phyloP scores from a whole-genome alignment of 345 rosid species.

The Brassica nigra region DNA sequence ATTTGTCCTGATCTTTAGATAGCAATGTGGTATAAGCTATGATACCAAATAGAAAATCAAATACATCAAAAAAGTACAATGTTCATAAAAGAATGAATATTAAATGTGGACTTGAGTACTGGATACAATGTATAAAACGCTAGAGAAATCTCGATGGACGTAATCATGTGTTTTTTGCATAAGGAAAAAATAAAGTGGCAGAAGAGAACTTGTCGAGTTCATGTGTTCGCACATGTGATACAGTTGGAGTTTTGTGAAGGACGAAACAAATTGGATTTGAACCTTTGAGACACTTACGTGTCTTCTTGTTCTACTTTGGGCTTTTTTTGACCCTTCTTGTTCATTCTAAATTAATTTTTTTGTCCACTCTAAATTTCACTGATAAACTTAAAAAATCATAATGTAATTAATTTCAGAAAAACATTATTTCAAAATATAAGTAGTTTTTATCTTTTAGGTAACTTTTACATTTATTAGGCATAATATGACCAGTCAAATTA shows the following conservation, averaged over 20 bases:
- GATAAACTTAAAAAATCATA: no score
- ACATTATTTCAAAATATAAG: no score
- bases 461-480: no score
- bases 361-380: no score
- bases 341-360: no score
- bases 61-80: neutral
- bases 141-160: neutral
- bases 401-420: no score
- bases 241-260: constrained; percentile 20
- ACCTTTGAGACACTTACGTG: constrained; percentile 14
- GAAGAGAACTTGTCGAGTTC: constrained; percentile 22
- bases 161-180: neutral
- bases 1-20: neutral
- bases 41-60: neutral
- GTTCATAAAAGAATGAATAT: neutral
- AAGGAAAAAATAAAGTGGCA: neutral
- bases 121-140: neutral
- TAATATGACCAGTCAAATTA: no score
- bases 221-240: constrained; percentile 22
- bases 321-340: no score
- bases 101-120: neutral
- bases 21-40: neutral
- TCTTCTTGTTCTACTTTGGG: constrained; percentile 2
- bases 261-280: constrained; percentile 19
- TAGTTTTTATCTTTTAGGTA: no score